Conservation (phyloP, 2,329 filamentous ascomycete species). For the Exophiala oligosperma region DNA sequence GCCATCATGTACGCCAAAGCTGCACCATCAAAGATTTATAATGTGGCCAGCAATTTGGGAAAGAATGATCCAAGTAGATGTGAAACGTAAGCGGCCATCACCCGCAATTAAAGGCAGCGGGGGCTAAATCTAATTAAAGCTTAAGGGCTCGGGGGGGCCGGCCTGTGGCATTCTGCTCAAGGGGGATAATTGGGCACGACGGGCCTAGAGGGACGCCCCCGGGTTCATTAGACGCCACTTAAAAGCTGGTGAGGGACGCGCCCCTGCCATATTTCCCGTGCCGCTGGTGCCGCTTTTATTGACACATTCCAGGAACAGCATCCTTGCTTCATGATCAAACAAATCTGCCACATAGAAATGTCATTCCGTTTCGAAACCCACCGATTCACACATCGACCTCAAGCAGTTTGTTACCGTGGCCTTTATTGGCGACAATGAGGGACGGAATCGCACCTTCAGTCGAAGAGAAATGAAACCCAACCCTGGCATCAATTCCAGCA, state of each 20-base stretch:
- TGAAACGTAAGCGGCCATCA: neutral
- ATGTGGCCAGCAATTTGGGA: neutral
- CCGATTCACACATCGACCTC: too few relatives aligned
- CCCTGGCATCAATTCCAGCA: constrained; percentile 6
- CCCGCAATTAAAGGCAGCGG: neutral
- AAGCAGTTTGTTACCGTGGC: too few relatives aligned
- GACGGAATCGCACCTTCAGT: neutral
- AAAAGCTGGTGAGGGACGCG: too few relatives aligned
- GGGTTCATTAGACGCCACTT: too few relatives aligned
- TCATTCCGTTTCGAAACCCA: too few relatives aligned
- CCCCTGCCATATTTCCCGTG: neutral
- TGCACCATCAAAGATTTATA: constrained; percentile 4
- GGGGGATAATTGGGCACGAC: too few relatives aligned
- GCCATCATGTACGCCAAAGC: neutral
- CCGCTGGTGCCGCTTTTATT: neutral
- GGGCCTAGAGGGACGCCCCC: too few relatives aligned
- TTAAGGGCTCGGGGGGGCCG: neutral
- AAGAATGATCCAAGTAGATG: too few relatives aligned
- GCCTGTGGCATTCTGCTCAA: neutral
- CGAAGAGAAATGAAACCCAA: constrained; percentile 19
- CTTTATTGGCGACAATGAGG: constrained; percentile 5
- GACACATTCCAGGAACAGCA: neutral
- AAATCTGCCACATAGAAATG: neutral
- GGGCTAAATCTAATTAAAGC: neutral
- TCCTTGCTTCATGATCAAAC: neutral